A percentile compares a stretch with the other conserved stretches of the same genome.
Conservation (phyloP, 192 early-diverging fungal species). For the Coemansia sp. region DNA sequence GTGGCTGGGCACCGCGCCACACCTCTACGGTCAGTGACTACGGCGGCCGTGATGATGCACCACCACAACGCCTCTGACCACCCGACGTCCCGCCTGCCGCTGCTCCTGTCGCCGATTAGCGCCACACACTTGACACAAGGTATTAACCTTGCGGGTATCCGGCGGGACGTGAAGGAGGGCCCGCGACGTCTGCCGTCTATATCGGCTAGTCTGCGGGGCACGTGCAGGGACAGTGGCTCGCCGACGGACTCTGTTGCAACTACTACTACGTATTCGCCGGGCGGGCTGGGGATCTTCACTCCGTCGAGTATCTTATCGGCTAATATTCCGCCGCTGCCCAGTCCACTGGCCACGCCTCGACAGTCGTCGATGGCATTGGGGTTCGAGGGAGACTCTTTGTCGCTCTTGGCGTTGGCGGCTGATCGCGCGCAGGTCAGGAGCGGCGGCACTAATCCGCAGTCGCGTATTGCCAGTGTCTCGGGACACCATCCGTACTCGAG, state of each 20-base stretch:
- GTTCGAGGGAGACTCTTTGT: slow-evolving; percentile 46
- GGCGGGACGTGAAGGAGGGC: slow-evolving; percentile 42
- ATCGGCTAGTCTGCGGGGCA: slow-evolving; percentile 25
- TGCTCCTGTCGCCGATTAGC: slow-evolving; percentile 50
- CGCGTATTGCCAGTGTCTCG: slow-evolving; percentile 6
- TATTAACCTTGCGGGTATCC: slow-evolving; percentile 45
- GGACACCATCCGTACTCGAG: slow-evolving; percentile 42
- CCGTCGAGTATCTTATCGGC: not conserved
- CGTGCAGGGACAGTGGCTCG: slow-evolving; percentile 3
- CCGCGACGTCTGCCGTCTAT: slow-evolving; percentile 56
- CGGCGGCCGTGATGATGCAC: slow-evolving; percentile 39
- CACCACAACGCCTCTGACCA: slow-evolving; percentile 18
- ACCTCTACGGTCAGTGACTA: slow-evolving; percentile 37
- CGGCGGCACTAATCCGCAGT: slow-evolving; percentile 1
- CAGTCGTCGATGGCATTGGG: slow-evolving; percentile 34
- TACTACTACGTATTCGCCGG: slow-evolving; percentile 15
- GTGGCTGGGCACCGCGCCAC: slow-evolving; percentile 28
- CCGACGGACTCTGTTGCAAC: not conserved
- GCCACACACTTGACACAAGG: slow-evolving; percentile 11
- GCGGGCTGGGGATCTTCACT: slow-evolving; percentile 47
- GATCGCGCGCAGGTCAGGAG: slow-evolving; percentile 32
- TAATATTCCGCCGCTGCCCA: slow-evolving; percentile 31
- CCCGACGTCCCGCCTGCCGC: slow-evolving; percentile 45
- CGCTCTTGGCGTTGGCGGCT: slow-evolving; percentile 32
- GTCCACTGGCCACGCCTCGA: slow-evolving; percentile 43